Base-by-base conservation (phyloP, 2,329 filamentous ascomycete genomes). In the Macrophomina tecta region DNA sequence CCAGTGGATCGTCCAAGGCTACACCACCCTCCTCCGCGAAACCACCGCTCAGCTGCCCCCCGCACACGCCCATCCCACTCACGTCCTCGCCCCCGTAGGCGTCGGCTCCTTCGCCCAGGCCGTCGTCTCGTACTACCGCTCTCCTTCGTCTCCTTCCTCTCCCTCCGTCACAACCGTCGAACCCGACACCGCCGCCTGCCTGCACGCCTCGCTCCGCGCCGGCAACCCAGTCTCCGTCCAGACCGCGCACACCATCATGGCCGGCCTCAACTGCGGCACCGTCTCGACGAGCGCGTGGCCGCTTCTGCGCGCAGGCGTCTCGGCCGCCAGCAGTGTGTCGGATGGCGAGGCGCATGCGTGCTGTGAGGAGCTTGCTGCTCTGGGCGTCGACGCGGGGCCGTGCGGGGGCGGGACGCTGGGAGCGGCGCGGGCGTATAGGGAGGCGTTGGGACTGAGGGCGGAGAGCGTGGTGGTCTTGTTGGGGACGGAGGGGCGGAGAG, bases 1-100 rank as follows among this genome's bases (percentile, higher is more conserved):
- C 23, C 51, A 85, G 74, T 92, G 89, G 86, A 89, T 92, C 46
- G 88, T 91, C 0, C 86, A 92, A 60, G 91, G 91, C 0, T 93
- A 93, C 71, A 82, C 82, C 7, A 91, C 90, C 0, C 88, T 92
- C 84, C 79, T 92, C 69, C 73, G 77, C 4, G 91, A 93, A 72
- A 79, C 87, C 0, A 88, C 91, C 56, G 73, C 80, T 18, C 89
- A 75, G 0, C 68, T 76, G 9, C 18, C 18, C 9, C 1, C 18
- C 0, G 69, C 60, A 6, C 12, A 18, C 42, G 74, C 75, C 0
- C 69, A 73, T 9, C 78, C 82, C 4, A 82, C 77, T 1, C 75
- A 86, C 4, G 82, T 88, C 48, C 75, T 93, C 9, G 83, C 84
- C 0, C 89, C 90, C 0, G 87, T 89, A 1, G 90, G 91, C 0